Evolutionary conservation across 225 moss, liverwort and hornwort species (phyloP).

Genomic region (Anthoceros angustus): DNA sequence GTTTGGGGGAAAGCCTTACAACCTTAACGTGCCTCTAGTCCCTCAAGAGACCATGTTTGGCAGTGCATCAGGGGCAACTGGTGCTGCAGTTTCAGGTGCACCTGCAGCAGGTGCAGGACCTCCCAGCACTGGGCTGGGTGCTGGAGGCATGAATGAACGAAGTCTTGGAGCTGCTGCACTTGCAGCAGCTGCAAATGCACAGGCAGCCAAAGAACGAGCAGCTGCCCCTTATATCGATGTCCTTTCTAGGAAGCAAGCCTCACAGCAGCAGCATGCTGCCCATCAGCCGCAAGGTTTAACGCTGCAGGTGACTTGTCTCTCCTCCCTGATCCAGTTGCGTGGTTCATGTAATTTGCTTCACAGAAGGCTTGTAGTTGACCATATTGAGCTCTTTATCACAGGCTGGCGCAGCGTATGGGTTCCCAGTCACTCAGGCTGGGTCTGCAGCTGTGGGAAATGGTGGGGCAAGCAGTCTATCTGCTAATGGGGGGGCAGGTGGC

Average conservation of each 20-base stretch:
- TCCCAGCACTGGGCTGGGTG: conserved; percentile 24
- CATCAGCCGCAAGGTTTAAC: conserved; percentile 25
- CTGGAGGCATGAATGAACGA: conserved; percentile 14
- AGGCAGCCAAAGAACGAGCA: conserved; percentile 42
- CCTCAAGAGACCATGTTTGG: conserved; percentile 39
- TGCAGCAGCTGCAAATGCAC: conserved; percentile 19
- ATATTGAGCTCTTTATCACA: conserved; percentile 7
- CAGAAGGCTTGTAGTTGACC: conserved; percentile 2
- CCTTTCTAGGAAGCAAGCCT: conserved; percentile 33
- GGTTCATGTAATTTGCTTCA: not conserved
- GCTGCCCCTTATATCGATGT: conserved; percentile 23
- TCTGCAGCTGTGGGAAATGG: conserved; percentile 16
- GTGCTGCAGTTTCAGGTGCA: conserved; percentile 15
- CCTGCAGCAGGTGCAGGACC: conserved; percentile 2
- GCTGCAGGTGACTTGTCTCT: conserved; percentile 29
- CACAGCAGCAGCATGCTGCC: conserved; percentile 32
- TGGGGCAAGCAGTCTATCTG: conserved; percentile 9
- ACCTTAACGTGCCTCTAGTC: conserved; percentile 48
- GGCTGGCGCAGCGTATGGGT: conserved; percentile 32
- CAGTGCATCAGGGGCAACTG: conserved; percentile 14
- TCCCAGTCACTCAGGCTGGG: conserved; percentile 27
- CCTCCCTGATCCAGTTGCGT: not conserved
- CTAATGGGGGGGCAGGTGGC: conserved; percentile 25
- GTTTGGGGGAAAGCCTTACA: conserved; percentile 58
- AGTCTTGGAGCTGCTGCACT: conserved; percentile 18